A percentile compares a stretch with the other conserved stretches of the same genome.
Evolutionary conservation across 2,329 filamentous ascomycete genomes (phyloP).

Genomic region (Colletotrichum liaoningense): DNA sequence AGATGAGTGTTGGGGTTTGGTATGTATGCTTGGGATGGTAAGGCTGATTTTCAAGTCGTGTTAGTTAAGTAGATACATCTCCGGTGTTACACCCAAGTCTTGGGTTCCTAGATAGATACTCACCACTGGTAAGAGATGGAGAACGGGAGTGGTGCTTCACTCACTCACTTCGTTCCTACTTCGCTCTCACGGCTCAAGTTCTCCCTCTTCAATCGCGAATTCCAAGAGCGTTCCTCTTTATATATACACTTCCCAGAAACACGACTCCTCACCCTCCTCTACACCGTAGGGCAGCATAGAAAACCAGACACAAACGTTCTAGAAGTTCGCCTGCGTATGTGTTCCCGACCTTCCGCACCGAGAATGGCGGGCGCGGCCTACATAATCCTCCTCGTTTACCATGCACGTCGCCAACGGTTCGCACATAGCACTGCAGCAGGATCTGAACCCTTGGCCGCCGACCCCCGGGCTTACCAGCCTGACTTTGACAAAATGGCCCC

Average conservation of each 20-base stretch:
- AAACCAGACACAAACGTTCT: neutral
- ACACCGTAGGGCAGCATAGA: neutral
- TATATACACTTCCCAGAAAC: neutral
- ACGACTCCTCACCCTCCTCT: neutral
- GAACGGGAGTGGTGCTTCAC: neutral
- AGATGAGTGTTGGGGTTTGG: no score
- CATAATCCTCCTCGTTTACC: neutral
- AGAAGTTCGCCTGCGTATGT: neutral
- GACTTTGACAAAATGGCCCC: neutral
- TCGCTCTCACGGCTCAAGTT: neutral
- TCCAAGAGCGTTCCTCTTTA: neutral
- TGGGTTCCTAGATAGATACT: neutral
- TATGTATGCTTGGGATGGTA: neutral
- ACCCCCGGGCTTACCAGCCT: neutral
- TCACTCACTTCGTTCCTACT: neutral
- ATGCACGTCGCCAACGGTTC: neutral
- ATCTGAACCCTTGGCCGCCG: neutral
- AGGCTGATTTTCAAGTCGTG: neutral
- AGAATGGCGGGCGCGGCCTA: constrained; percentile 6
- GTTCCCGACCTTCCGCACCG: constrained; percentile 2
- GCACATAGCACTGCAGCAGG: neutral
- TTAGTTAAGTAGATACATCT: neutral
- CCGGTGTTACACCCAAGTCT: neutral
- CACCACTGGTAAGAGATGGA: neutral
- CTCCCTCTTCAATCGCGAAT: neutral